Percentiles rank a stretch among this genome's conserved stretches.
Conservation (phyloP, 768 basidiomycete genomes). For the Clitopilus passeckerianus region DNA sequence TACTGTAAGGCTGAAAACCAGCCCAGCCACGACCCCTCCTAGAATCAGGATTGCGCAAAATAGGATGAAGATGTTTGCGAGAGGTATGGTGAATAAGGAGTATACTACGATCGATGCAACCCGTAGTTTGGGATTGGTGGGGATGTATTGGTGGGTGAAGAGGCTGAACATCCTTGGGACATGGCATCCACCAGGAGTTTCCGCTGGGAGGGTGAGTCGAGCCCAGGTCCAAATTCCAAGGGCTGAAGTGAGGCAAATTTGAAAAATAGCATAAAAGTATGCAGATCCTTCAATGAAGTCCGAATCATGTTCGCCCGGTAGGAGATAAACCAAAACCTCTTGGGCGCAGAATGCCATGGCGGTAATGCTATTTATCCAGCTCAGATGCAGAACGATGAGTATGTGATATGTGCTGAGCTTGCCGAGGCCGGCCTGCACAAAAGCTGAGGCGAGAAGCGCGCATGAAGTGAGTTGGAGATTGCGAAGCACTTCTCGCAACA, state of each 20-base stretch:
- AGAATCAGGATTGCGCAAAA: neutral
- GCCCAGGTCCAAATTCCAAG: neutral
- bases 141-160: neutral
- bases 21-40: neutral
- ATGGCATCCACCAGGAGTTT: neutral
- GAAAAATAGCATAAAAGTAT: neutral
- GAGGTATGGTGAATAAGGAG: neutral
- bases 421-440: constrained; percentile 7
- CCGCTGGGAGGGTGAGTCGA: neutral
- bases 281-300: neutral
- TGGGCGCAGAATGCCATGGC: neutral
- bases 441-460: constrained; percentile 10
- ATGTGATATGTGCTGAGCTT: constrained; percentile 9
- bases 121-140: neutral
- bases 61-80: neutral
- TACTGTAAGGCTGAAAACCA: neutral
- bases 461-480: constrained; percentile 8
- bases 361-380: constrained; percentile 10
- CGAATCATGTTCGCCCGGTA: neutral
- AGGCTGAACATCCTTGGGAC: neutral
- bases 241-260: neutral
- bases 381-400: constrained; percentile 11
- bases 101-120: neutral
- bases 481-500: neutral
- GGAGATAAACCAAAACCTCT: neutral